Base-by-base conservation (phyloP, 192 early-diverging fungal species). In the Mortierella alpina region DNA sequence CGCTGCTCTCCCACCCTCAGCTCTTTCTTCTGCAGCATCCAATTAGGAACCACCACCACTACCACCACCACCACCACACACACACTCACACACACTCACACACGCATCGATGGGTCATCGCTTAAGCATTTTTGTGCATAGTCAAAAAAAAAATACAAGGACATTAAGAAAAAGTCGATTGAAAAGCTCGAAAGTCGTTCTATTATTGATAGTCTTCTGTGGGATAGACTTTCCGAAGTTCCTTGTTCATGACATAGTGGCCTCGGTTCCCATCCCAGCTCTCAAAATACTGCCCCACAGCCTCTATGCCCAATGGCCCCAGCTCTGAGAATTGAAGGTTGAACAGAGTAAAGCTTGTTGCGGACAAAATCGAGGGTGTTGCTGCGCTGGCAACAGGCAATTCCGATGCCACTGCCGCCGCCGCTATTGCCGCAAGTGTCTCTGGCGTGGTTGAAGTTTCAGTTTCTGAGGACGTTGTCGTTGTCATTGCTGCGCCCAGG, bases 191-290 rank as follows among this genome's bases (percentile, higher is more conserved):
- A 40, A 6, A 10, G 13, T 56, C 6, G 47, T 39, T 66, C 60
- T 4, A 47, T 31, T 31, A 31, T 31, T 31, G 44, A 11, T 57
- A 80, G 44, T 80, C 77, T 42, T 80, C 77, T 0, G 77, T 80
- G 1, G 77, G 77, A 39, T 80, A 80, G 1, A 80, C 52, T 51
- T 72, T 80, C 5, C 64, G 59, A 7, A 80, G 57, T 42, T 80
- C 77, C n/a, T 72, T 72, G 55, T 80, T 80, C 77, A 80, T 72
- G 10, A 80, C 60, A 57, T 80, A 80, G 48, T 72, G 65, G 20
- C 77, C 77, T 14, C 39, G 69, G 15, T 72, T 11, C 11, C 66
- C 70, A 64, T 80, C 66, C 77, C 77, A 80, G 1, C 59, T 50
- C 54, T 80, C 77, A 41, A 80, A 80, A 51, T 72, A 72, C 57